Evolutionary conservation across 1,284 basidiomycete genomes (phyloP).

Genomic region (Tylopilus sp.): DNA sequence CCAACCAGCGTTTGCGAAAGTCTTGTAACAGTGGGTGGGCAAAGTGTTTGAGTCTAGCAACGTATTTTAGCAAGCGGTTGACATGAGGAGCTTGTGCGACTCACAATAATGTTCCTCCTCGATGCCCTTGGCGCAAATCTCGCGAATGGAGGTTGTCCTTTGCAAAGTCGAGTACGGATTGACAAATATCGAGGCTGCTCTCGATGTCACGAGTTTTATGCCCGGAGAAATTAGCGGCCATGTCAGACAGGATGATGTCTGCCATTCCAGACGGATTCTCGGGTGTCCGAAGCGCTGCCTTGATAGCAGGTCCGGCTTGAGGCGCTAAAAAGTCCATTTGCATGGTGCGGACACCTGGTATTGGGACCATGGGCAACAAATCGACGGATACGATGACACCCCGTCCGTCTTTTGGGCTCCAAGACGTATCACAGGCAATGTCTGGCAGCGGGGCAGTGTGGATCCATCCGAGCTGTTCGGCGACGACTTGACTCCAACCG

Average conservation of each 20-base stretch:
- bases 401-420: slow-evolving; percentile 43
- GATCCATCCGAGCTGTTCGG: slow-evolving; percentile 64
- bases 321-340: slow-evolving; percentile 82
- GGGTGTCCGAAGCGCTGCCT: slow-evolving; percentile 52
- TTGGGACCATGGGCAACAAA: slow-evolving; percentile 73
- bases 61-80: background rate
- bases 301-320: slow-evolving; percentile 61
- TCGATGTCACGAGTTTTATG: slow-evolving; percentile 69
- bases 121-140: slow-evolving; percentile 12
- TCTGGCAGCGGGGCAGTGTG: background rate
- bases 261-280: slow-evolving; percentile 59
- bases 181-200: slow-evolving; percentile 70
- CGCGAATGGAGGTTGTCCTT: slow-evolving; percentile 56
- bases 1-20: slow-evolving; percentile 64
- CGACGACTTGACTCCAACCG: slow-evolving; percentile 89
- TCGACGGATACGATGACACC: slow-evolving; percentile 81
- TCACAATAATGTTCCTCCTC: slow-evolving; percentile 75
- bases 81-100: slow-evolving; percentile 39
- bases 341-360: slow-evolving; percentile 75
- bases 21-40: slow-evolving; percentile 67
- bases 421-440: slow-evolving; percentile 5
- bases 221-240: slow-evolving; percentile 80
- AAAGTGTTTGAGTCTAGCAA: slow-evolving; percentile 78
- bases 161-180: slow-evolving; percentile 72
- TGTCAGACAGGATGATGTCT: slow-evolving; percentile 82